Conservation (phyloP, 805 yeast species). For the Monosporozyma aquatica region DNA sequence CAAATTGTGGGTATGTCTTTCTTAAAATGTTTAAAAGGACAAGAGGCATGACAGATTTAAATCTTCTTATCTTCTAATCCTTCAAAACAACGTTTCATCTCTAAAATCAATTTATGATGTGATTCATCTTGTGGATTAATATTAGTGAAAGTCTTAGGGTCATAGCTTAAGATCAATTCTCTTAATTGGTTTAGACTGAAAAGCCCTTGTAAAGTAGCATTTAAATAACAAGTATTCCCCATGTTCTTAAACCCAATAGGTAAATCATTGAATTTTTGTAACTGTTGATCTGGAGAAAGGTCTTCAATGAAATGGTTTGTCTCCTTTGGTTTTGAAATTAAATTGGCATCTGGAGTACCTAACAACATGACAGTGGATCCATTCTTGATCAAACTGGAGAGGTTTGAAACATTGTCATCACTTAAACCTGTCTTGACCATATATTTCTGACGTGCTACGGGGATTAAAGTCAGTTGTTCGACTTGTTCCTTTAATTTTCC, state of each 20-base stretch:
- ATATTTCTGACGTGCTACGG: conserved; percentile 84
- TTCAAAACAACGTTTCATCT: conserved; percentile 39
- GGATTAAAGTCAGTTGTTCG: conserved; percentile 66
- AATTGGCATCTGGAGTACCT: conserved; percentile 74
- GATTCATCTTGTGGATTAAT: conserved; percentile 22
- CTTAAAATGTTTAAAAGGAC: conserved; percentile 59
- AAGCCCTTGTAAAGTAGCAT: conserved; percentile 81
- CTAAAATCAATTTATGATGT: conserved; percentile 37
- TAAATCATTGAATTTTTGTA: conserved; percentile 36
- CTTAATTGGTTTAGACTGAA: conserved; percentile 71
- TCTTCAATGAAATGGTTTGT: conserved; percentile 63
- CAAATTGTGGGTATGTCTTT: conserved; percentile 75
- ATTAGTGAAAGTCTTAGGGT: conserved; percentile 43
- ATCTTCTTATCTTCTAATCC: conserved; percentile 33
- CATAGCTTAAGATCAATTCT: conserved; percentile 48
- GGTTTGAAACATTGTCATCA: conserved; percentile 46
- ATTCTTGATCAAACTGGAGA: conserved; percentile 45
- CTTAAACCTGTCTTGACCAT: conserved; percentile 78
- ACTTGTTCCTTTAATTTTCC: conserved; percentile 60
- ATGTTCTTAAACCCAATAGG: conserved; percentile 91
- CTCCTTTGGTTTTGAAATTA: conserved; percentile 43
- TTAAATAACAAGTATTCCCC: conserved; percentile 93
- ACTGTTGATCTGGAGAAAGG: conserved; percentile 35
- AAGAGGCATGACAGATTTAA: conserved; percentile 54
- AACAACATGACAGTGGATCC: conserved; percentile 74